Percentiles rank a stretch among this genome's conserved stretches.
phyloP scores from a whole-genome alignment of 257 asterid species.

The Ilex asprella region DNA sequence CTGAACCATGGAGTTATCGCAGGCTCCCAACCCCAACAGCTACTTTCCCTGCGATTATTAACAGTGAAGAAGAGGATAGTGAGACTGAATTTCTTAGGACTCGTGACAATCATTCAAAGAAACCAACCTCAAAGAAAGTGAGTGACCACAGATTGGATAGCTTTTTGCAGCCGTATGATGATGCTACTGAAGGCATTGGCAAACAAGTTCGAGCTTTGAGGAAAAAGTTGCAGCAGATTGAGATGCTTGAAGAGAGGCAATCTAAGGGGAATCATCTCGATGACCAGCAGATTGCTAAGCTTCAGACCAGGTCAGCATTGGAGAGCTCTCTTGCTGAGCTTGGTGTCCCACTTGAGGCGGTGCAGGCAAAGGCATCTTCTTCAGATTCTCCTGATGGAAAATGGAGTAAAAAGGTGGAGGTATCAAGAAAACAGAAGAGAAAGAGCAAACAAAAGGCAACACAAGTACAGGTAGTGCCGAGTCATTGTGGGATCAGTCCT shows the following conservation, averaged over 20 bases:
- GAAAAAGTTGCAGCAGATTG: constrained; percentile 96
- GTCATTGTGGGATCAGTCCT: constrained; percentile 27
- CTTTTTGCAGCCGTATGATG: constrained; percentile 54
- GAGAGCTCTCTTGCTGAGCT: constrained; percentile 76
- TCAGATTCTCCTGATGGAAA: constrained; percentile 43
- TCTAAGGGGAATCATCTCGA: constrained; percentile 67
- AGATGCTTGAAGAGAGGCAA: constrained; percentile 81
- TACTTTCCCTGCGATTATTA: constrained; percentile 72
- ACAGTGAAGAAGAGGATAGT: constrained; percentile 76
- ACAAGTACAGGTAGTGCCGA: constrained; percentile 37
- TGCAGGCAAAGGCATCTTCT: constrained; percentile 35
- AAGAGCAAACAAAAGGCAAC: constrained; percentile 54
- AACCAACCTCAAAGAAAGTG: constrained; percentile 27
- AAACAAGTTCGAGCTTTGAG: constrained; percentile 73
- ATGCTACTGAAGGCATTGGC: constrained; percentile 37
- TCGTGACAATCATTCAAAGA: constrained; percentile 39
- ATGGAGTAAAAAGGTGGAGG: constrained; percentile 36
- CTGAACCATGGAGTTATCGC: constrained; percentile 85
- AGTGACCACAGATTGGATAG: constrained; percentile 44
- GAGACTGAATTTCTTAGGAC: constrained; percentile 43
- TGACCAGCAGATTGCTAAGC: constrained; percentile 86
- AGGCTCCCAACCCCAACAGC: constrained; percentile 94
- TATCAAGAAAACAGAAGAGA: constrained; percentile 56
- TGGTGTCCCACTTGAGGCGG: constrained; percentile 57
- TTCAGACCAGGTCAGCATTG: constrained; percentile 50